Evolutionary conservation across 352 stramenopile genomes (phyloP).

Genomic region (Pythium utonaiense): DNA sequence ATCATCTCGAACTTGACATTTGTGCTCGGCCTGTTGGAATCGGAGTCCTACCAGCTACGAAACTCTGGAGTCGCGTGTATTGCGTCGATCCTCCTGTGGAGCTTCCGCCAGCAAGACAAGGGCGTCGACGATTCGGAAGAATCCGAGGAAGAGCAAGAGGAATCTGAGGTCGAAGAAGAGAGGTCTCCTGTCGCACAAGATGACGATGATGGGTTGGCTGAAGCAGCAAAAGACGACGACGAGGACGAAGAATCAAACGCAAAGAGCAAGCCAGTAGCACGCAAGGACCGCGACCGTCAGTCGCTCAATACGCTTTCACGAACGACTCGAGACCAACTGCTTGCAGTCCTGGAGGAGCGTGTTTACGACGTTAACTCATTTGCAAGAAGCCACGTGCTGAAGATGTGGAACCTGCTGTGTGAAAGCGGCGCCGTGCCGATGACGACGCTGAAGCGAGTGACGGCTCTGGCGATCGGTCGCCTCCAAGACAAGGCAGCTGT

Average conservation of each 20-base stretch:
- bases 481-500: slow-evolving; percentile 93
- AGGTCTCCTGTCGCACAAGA: neutral
- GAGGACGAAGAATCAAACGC: slow-evolving; percentile 20
- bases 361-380: slow-evolving; percentile 93
- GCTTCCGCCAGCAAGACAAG: slow-evolving; percentile 50
- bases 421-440: slow-evolving; percentile 86
- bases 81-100: slow-evolving; percentile 73
- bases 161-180: slow-evolving; percentile 5
- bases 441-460: slow-evolving; percentile 74
- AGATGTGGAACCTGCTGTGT: slow-evolving; percentile 86
- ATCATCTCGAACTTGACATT: slow-evolving; percentile 79
- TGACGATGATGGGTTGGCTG: neutral
- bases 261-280: neutral
- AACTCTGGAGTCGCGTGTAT: slow-evolving; percentile 77
- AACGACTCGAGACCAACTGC: slow-evolving; percentile 66
- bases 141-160: slow-evolving; percentile 25
- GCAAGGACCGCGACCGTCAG: neutral
- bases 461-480: slow-evolving; percentile 80
- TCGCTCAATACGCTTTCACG: slow-evolving; percentile 45
- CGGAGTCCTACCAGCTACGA: slow-evolving; percentile 71
- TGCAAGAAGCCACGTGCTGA: slow-evolving; percentile 88
- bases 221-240: neutral
- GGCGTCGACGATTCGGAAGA: slow-evolving; percentile 22
- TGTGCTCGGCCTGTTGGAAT: slow-evolving; percentile 67
- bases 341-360: slow-evolving; percentile 88